Percentiles rank a stretch among this genome's conserved stretches.
These are phyloP conservation scores for Stephania cephalantha DNA, from an alignment of 164 flowering plant species.

Conservation along the genomic window DNA sequence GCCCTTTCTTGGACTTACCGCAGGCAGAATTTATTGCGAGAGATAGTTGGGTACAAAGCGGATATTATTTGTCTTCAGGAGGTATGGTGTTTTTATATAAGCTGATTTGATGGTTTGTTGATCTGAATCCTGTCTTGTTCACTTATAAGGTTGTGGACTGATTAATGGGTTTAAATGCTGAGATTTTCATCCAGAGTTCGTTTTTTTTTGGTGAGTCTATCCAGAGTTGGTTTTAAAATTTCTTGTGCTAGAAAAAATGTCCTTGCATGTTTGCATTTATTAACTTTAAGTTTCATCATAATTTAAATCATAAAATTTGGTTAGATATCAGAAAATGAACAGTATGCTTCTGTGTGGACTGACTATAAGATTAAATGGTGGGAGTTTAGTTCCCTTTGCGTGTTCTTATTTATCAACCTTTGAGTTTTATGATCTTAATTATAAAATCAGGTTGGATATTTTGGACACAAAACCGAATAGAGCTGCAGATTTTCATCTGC, in stretches of 20 bases:
- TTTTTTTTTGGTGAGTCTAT: too few species aligned
- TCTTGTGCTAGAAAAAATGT: too few species aligned
- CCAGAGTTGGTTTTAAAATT: too few species aligned
- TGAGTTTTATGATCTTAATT: neutral
- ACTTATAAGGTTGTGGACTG: neutral
- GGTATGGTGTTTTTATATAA: constrained; percentile 35
- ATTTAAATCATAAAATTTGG: too few species aligned
- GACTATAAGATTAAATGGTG: too few species aligned
- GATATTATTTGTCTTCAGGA: constrained; percentile 97
- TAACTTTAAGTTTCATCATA: too few species aligned
- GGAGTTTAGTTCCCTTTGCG: too few species aligned
- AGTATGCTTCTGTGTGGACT: too few species aligned
- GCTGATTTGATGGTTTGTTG: neutral
- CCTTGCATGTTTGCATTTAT: too few species aligned
- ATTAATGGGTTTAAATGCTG: neutral
- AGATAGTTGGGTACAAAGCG: constrained; percentile 94
- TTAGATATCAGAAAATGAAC: too few species aligned
- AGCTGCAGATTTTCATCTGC: neutral
- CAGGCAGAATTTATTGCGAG: constrained; percentile 82
- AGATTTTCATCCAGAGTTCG: too few species aligned
- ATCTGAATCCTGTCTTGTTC: neutral
- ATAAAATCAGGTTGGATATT: neutral
- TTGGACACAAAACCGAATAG: neutral
- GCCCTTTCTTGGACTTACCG: constrained; percentile 97
- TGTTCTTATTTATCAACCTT: neutral